Evolutionary conservation across 306 rosid species (phyloP), one percentile per base, ranked within the genome.

Genomic region (Cyclanthera cordifolia): DNA sequence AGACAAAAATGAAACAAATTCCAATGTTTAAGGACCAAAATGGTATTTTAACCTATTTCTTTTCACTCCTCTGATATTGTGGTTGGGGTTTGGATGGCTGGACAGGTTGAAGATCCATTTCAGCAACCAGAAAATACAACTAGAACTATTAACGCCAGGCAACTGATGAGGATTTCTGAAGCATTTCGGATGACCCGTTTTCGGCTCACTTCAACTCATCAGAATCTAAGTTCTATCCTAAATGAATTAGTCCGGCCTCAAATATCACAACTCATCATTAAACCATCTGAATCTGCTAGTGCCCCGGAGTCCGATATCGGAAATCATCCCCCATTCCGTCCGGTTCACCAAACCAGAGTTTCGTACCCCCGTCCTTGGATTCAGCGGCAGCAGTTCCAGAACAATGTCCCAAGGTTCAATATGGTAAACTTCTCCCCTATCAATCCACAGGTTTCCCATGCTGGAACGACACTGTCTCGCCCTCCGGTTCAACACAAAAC

Each of bases 81-180:
- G 60, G 47, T 51, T 47, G 75, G 48, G 47, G 19, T 63, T 69
- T 23, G 60, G 67, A 20, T 72, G 84, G 71, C 54, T 79, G 73
- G 66, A 70, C 73, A 93, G 96, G 56, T 93, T 52, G 99, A 93
- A 79, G 99, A 93, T 82, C 99, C 99, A 66, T 86, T 93, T 75
- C 88, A 85, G 84, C 96, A 85, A 78, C 91, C 90, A 1, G 83
- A 73, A 71, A 93, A 93, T 67, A 57, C 82, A 27, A 86, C 95
- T 1, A 83, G 95, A 76, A 80, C 86, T 21, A 89, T 93, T 59
- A 73, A 77, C 24, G 8, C 14, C 30, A 77, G 67, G 56, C 83
- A 82, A 45, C 47, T 93, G 85, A 4, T 20, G 0, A 90, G 77
- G 86, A 83, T 93, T 77, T 54, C 86, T 1, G 83, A 77, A 54